Evolutionary conservation across 768 basidiomycete genomes (phyloP).

Genomic region (Hygrophoropsis aurantiaca): DNA sequence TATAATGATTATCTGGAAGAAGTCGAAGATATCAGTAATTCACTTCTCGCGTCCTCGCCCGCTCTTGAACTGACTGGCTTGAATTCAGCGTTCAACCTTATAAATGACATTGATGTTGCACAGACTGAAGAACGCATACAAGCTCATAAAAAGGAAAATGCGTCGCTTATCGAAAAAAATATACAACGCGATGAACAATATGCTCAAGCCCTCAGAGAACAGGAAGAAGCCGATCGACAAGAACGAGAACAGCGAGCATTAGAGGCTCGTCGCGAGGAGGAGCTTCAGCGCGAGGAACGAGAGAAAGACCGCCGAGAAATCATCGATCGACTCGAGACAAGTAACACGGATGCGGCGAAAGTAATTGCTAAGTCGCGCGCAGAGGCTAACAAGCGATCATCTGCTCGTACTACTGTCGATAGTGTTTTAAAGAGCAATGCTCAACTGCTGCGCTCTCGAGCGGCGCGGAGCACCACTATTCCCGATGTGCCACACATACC

Average conservation of each 20-base stretch:
- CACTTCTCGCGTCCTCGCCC: background rate
- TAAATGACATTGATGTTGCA: constrained; percentile 79
- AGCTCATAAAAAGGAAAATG: constrained; percentile 78
- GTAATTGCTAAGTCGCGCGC: constrained; percentile 70
- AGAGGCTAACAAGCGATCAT: constrained; percentile 60
- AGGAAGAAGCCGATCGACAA: constrained; percentile 75
- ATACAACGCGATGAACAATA: constrained; percentile 79
- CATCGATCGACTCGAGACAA: constrained; percentile 80
- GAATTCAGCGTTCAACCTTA: constrained; percentile 84
- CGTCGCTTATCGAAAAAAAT: constrained; percentile 81
- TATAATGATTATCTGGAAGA: constrained; percentile 97
- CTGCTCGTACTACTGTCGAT: constrained; percentile 48
- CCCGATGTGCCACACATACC: constrained; percentile 83
- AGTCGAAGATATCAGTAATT: constrained; percentile 86
- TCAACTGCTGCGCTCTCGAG: constrained; percentile 57
- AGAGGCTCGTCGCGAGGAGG: constrained; percentile 65
- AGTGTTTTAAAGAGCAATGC: constrained; percentile 45
- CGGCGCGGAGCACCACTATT: constrained; percentile 61
- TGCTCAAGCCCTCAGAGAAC: constrained; percentile 65
- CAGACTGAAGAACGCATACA: constrained; percentile 84
- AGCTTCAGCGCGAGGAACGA: constrained; percentile 73
- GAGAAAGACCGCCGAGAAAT: constrained; percentile 72
- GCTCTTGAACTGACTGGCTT: background rate
- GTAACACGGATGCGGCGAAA: constrained; percentile 66
- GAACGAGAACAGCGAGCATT: constrained; percentile 70